phyloP scores from a whole-genome alignment of 768 basidiomycete species.

The Amanita subjunquillea region DNA sequence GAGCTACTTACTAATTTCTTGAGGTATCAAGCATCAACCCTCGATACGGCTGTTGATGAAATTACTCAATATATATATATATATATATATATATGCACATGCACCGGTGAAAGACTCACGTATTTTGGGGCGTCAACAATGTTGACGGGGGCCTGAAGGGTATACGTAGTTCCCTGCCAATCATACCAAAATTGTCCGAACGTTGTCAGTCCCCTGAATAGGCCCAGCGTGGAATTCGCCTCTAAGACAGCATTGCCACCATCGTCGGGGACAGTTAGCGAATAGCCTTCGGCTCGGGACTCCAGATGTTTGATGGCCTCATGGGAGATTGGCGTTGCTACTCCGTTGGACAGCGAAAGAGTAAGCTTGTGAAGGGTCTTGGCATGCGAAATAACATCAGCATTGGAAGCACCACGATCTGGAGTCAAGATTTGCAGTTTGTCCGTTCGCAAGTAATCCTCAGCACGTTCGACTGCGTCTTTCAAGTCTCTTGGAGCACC shows the following conservation, averaged over 20 bases:
- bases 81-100: background rate
- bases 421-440: conserved; percentile 49
- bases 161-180: conserved; percentile 39
- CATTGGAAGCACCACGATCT: conserved; percentile 48
- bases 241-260: conserved; percentile 43
- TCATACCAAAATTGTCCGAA: conserved; percentile 66
- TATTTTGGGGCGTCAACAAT: conserved; percentile 59
- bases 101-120: conserved; percentile 26
- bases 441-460: conserved; percentile 34
- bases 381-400: conserved; percentile 27
- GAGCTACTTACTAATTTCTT: conserved; percentile 48
- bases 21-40: conserved; percentile 77
- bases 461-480: conserved; percentile 42
- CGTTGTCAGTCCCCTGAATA: conserved; percentile 66
- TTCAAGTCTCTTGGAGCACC: conserved; percentile 44
- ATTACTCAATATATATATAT: background rate
- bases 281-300: conserved; percentile 53
- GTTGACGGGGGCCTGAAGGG: conserved; percentile 42
- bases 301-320: conserved; percentile 42
- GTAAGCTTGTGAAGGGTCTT: conserved; percentile 32
- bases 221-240: conserved; percentile 57
- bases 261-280: conserved; percentile 42
- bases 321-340: conserved; percentile 37
- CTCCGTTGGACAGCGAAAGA: conserved; percentile 27
- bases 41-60: conserved; percentile 45